phyloP scores from a whole-genome alignment of 2,329 filamentous ascomycete species.

The Geosmithia putterillii region DNA sequence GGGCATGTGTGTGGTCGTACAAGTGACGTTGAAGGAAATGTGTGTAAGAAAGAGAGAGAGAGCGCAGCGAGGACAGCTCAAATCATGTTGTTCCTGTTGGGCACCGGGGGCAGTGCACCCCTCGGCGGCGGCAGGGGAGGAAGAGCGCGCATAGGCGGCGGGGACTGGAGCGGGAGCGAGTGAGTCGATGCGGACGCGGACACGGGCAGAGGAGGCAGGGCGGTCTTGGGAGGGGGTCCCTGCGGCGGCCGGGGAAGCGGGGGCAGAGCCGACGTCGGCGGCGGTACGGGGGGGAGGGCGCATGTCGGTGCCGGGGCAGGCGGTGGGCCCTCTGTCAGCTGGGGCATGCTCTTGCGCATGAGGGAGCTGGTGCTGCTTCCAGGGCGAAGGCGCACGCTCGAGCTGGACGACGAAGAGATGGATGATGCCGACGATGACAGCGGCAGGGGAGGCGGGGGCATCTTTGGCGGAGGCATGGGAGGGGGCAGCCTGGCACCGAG shows the following conservation, averaged over 20 bases:
- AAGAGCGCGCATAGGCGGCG: neutral
- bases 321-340: slow-evolving; percentile 36
- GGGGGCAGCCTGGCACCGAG: slow-evolving; percentile 7
- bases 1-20: neutral
- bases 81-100: neutral
- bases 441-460: slow-evolving; percentile 18
- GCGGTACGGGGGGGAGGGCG: slow-evolving; percentile 41
- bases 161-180: neutral
- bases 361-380: slow-evolving; percentile 5
- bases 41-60: neutral
- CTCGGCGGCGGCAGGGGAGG: neutral
- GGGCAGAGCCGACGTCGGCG: slow-evolving; percentile 1
- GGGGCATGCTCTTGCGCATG: slow-evolving; percentile 36
- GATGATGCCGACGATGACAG: neutral
- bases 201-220: neutral
- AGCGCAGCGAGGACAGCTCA: neutral
- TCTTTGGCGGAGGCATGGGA: slow-evolving; percentile 14
- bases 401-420: neutral
- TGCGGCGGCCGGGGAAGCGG: too few species aligned
- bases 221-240: slow-evolving; percentile 16
- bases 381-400: slow-evolving; percentile 1
- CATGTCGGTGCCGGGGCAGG: slow-evolving; percentile 41
- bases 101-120: neutral
- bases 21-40: neutral
- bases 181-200: neutral